Base-by-base conservation (phyloP, 2,329 filamentous ascomycete species). In the Xylaria sp. region DNA sequence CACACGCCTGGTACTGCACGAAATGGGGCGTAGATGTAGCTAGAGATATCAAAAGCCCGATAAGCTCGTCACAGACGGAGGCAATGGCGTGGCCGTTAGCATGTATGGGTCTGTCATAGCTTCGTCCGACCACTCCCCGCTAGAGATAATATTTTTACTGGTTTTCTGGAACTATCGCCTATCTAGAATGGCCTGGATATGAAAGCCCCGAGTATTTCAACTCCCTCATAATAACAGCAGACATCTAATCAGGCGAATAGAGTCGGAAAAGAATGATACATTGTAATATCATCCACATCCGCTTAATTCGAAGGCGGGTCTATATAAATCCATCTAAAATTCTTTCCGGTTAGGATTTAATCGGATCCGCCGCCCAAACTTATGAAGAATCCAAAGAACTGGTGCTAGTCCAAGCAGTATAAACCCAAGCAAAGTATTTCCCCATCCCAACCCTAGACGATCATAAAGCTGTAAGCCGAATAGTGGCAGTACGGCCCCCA, bases 371-470 rank as follows among this genome's bases (percentile, higher is more conserved):
- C 37, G 4, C 18, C 55, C 55, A 59, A 44, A 59, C 23, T 59
- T 59, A 37, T 59, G 42, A 37, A 59, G 5, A 32, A 50, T 2
- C 40, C 51, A 55, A 13, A 72, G 72, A 3, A 76, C 57, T 18
- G 75, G 75, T 21, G 71, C 66, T 23, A 77, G 70, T 6, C 60
- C 62, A 5, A 77, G 55, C 2, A 72, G 66, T 16, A 77, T 60
- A 4, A 75, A 72, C 0, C 66, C 76, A 23, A 77, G 63, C 44
- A 77, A 12, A 2, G 68, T 75, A 32, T 76, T 77, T 0, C 75
- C 75, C 75, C 75, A 77, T 3, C 76, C 76, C 40, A 71, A 65
- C 2, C 72, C 75, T n/a, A 77, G 61, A 8, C 25, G 42, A 2
- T 69, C 54, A 50, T 76, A 77, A 32, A 77, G 55, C 2, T 62